Percentiles rank a stretch among this genome's conserved stretches.
Conservation (phyloP, 768 basidiomycete species). For the Lactifluus piperatus region DNA sequence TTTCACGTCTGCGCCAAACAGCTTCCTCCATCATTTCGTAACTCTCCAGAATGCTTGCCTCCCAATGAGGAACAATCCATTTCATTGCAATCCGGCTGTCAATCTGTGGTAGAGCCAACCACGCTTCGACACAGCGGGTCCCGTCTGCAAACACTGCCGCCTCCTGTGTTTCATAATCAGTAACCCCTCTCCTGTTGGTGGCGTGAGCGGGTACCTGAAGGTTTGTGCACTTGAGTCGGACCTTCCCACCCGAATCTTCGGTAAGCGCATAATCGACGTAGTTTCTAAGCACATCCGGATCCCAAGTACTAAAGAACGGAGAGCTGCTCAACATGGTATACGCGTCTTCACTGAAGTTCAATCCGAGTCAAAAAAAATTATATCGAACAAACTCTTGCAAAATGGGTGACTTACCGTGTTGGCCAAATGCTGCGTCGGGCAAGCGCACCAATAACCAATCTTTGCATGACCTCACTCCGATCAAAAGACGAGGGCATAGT, state of each 20-base stretch:
- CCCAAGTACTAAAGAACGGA: slow-evolving; percentile 67
- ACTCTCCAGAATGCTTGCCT: slow-evolving; percentile 15
- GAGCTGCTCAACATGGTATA: slow-evolving; percentile 36
- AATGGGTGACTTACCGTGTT: slow-evolving; percentile 37
- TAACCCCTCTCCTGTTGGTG: neutral
- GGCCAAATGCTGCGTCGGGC: slow-evolving; percentile 54
- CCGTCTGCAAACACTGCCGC: slow-evolving; percentile 49
- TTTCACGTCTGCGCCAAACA: slow-evolving; percentile 30
- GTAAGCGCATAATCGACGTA: slow-evolving; percentile 57
- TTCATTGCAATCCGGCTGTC: slow-evolving; percentile 42
- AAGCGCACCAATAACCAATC: slow-evolving; percentile 38
- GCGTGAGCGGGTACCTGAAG: slow-evolving; percentile 32
- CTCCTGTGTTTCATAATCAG: slow-evolving; percentile 32
- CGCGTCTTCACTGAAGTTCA: slow-evolving; percentile 48
- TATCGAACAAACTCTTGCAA: too few relatives aligned
- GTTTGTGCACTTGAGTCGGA: slow-evolving; percentile 56
- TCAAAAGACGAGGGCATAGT: slow-evolving; percentile 28
- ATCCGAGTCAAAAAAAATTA: neutral
- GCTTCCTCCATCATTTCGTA: slow-evolving; percentile 13
- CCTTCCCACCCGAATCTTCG: slow-evolving; percentile 30
- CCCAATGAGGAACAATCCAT: slow-evolving; percentile 48
- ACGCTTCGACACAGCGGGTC: slow-evolving; percentile 30
- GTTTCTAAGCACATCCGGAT: slow-evolving; percentile 46
- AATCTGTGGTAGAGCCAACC: slow-evolving; percentile 29
- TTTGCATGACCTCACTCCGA: neutral